Conservation (phyloP, 768 basidiomycete genomes). For the Rhodotorula kratochvilovae region DNA sequence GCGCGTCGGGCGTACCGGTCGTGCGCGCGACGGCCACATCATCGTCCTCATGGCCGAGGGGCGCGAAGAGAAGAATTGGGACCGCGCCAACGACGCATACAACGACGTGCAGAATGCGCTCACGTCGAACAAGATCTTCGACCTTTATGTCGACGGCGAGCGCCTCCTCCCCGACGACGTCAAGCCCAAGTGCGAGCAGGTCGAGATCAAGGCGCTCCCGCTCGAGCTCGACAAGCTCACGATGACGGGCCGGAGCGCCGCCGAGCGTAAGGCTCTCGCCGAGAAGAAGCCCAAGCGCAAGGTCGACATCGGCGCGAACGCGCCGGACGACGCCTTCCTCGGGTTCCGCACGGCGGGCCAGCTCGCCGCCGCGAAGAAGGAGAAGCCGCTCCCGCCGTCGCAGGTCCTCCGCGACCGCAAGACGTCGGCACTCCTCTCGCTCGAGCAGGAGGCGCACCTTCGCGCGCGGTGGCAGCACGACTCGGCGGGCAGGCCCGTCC, state of each 20-base stretch:
- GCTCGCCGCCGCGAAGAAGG: slow-evolving; percentile 51
- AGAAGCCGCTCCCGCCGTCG: slow-evolving; percentile 18
- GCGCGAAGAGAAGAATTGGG: slow-evolving; percentile 85
- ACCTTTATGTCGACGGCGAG: slow-evolving; percentile 87
- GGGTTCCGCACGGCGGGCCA: slow-evolving; percentile 69
- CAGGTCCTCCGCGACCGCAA: slow-evolving; percentile 31
- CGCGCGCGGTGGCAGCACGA: slow-evolving; percentile 28
- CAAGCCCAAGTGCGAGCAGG: slow-evolving; percentile 48
- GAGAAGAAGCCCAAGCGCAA: slow-evolving; percentile 32
- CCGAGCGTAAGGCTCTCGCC: slow-evolving; percentile 26
- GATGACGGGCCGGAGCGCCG: slow-evolving; percentile 24
- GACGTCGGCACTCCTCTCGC: slow-evolving; percentile 20
- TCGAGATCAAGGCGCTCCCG: slow-evolving; percentile 31
- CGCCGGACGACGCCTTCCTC: slow-evolving; percentile 65
- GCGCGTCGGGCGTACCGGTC: slow-evolving; percentile 89
- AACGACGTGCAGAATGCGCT: slow-evolving; percentile 84
- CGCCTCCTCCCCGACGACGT: slow-evolving; percentile 74
- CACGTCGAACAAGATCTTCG: slow-evolving; percentile 69
- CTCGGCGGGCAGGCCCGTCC: neutral
- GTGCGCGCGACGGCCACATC: slow-evolving; percentile 82
- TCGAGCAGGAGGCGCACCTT: slow-evolving; percentile 25
- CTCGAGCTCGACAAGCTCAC: slow-evolving; percentile 31
- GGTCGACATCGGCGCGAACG: slow-evolving; percentile 60
- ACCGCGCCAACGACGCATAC: slow-evolving; percentile 78
- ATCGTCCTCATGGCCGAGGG: slow-evolving; percentile 84